Percentiles rank a stretch among this genome's conserved stretches.
These are phyloP conservation scores for Seminavis robusta DNA, from an alignment of 108 stramenopile genomes.

Conservation along the genomic window DNA sequence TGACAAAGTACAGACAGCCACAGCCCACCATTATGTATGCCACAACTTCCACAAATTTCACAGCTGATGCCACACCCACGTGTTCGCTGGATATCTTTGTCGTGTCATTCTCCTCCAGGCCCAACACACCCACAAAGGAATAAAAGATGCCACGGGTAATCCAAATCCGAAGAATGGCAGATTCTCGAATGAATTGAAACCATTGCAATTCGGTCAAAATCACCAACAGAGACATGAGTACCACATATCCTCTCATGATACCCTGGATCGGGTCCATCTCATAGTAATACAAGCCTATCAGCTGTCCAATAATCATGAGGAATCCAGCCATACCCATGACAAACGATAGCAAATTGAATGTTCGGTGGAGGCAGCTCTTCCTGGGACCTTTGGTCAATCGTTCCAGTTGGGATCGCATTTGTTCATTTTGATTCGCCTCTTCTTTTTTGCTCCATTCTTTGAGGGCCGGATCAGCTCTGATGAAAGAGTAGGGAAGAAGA, in stretches of 20 bases:
- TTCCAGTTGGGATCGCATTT: no score
- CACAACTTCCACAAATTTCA: conserved; percentile 7
- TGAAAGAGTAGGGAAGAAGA: no score
- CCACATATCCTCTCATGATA: conserved; percentile 14
- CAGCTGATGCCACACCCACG: background rate
- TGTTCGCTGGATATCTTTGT: background rate
- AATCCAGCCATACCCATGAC: conserved; percentile 4
- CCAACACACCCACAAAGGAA: conserved; percentile 21
- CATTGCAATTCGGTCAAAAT: conserved; percentile 27
- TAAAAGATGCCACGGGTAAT: conserved; percentile 19
- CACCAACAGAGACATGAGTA: conserved; percentile 9
- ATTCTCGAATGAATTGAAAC: conserved; percentile 9
- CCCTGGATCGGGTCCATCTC: conserved; percentile 6
- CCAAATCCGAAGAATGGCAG: conserved; percentile 12
- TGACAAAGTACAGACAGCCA: conserved; percentile 18
- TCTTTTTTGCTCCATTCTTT: no score
- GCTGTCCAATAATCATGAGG: conserved; percentile 15
- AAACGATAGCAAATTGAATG: no score
- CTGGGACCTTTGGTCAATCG: no score
- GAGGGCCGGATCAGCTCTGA: no score
- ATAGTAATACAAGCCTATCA: conserved; percentile 12
- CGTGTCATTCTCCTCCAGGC: conserved; percentile 15
- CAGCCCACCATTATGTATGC: conserved; percentile 16
- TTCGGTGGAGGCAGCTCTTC: no score
- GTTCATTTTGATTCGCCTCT: no score